phyloP scores from a whole-genome alignment of 257 asterid species.

The Paulownia fortunei region DNA sequence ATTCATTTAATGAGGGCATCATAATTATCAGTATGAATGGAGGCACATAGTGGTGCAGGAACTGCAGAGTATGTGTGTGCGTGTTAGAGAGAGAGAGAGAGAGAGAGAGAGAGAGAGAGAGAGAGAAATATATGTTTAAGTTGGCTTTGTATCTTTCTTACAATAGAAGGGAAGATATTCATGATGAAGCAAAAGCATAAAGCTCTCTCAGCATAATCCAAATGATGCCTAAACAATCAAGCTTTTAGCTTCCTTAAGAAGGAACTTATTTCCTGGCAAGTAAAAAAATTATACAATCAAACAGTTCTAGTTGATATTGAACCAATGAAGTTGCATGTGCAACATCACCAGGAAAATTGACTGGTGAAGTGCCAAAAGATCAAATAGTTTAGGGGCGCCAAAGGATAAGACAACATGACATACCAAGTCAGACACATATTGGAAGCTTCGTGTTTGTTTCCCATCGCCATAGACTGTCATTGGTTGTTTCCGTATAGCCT shows the following conservation, averaged over 20 bases:
- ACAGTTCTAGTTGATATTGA: background rate
- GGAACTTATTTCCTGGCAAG: background rate
- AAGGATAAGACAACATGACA: constrained; percentile 28
- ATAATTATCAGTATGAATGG: background rate
- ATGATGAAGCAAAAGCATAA: background rate
- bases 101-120: background rate
- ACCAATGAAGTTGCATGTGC: background rate
- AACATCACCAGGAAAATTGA: background rate
- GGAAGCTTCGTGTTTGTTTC: constrained; percentile 88
- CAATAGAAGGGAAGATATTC: background rate
- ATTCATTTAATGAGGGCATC: background rate
- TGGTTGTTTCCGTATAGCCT: constrained; percentile 84
- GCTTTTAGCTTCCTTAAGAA: background rate
- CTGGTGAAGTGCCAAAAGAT: too few species aligned
- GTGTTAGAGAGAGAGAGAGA: too few species aligned
- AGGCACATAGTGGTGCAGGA: background rate
- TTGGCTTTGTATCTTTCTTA: background rate
- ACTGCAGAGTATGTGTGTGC: background rate
- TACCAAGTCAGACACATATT: constrained; percentile 88
- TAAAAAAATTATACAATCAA: background rate
- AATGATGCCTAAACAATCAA: background rate
- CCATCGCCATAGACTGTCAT: constrained; percentile 91
- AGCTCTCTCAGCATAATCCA: background rate
- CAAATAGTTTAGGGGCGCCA: background rate
- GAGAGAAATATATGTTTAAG: background rate